phyloP scores from a whole-genome alignment of 345 rosid genomes.

The Diplotaxis tenuifolia region DNA sequence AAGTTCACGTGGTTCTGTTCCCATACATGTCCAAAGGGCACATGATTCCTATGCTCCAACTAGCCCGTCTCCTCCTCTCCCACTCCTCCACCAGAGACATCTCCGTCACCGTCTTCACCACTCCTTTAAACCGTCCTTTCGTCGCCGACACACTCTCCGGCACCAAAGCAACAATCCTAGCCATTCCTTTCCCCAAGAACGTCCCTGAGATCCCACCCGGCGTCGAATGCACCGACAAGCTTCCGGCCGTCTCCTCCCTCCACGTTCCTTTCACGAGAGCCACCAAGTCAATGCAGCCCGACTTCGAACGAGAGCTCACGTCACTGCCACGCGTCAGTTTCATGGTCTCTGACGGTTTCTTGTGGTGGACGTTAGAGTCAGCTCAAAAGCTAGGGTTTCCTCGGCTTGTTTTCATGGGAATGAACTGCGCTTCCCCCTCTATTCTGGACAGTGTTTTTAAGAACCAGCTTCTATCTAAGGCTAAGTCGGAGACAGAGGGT shows the following conservation, averaged over 20 bases:
- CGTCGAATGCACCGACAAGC: neutral
- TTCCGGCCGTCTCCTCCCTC: neutral
- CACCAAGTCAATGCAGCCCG: constrained; percentile 6
- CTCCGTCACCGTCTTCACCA: constrained; percentile 10
- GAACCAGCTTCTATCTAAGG: neutral
- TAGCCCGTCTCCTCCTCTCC: constrained; percentile 10
- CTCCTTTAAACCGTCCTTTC: constrained; percentile 1
- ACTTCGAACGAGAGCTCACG: neutral
- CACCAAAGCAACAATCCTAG: neutral
- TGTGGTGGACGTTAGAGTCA: constrained; percentile 10
- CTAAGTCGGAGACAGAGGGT: neutral
- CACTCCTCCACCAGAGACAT: neutral
- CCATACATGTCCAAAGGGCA: constrained; percentile 13
- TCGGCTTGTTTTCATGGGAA: constrained; percentile 9
- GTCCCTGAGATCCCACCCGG: neutral
- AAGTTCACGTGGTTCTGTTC: constrained; percentile 4
- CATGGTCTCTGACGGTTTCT: constrained; percentile 8
- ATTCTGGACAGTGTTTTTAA: neutral
- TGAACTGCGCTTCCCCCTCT: neutral
- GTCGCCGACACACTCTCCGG: neutral
- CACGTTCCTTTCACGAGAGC: constrained; percentile 1
- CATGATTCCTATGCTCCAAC: constrained; percentile 1
- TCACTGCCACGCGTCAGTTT: constrained; percentile 1
- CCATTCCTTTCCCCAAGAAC: neutral
- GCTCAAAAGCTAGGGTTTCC: constrained; percentile 2